Base-by-base conservation (phyloP, 1,139 yeast species). In the Martiniozyma asiatica region DNA sequence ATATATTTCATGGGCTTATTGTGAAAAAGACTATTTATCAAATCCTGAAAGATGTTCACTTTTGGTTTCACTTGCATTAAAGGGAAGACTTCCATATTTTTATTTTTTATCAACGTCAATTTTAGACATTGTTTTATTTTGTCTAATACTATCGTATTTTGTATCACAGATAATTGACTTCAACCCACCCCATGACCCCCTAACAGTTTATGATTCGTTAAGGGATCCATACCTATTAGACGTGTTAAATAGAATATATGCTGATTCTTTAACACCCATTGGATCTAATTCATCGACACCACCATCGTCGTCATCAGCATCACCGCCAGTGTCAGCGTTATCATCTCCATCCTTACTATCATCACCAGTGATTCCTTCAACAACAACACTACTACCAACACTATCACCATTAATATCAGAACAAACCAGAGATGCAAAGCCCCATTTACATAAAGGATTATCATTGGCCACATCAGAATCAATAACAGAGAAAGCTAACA, bases 1-100 rank as follows among this genome's bases (percentile, higher is more conserved):
- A 7, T 92, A 89, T 48, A 56, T 89, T 31, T 74, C 73, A 1
- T 89, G 98, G 97, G 94, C 94, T 0, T 72, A 78, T 31, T 87
- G 80, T 39, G 98, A 89, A 50, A 72, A 70, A 40, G 68, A 62
- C 29, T 43, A 47, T 20, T 38, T 48, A 15, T 47, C 43, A 24
- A 38, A 41, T 22, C 33, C 34, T 3, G 31, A 33, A 10, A 39
- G 35, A 14, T 43, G 52, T 9, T 48, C 55, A 3, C 24, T 45
- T 31, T 41, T 43, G 13, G 39, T 42, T 4, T 33, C 39, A 13
- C 35, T 56, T 5, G 55, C 59, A 13, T 45, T 53, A 31, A 50
- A 41, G 13, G 53, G 65, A 30, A 58, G 64, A 3, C 40, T 55
- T 6, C 96, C 85, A 48, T 89, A 92, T 47, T 36, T 62, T 4